Evolutionary conservation across 345 rosid species (phyloP), one percentile per base, ranked within the genome.

Genomic region (Eucalyptus tenuipes): DNA sequence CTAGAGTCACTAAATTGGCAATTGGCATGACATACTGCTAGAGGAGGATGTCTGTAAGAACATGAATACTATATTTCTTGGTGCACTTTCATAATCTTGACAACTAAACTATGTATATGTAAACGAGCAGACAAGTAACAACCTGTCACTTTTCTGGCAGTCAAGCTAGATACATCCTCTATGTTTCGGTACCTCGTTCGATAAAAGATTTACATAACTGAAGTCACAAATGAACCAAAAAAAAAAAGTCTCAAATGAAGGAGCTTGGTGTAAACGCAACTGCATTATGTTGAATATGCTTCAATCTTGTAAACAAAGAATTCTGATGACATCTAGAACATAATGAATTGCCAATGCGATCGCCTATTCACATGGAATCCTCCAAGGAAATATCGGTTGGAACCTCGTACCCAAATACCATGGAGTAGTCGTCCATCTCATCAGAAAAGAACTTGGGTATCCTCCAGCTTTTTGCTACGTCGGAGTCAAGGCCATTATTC

Each of bases 371-470:
- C 29, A 75, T 0, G 5, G 84, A 75, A 40, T 91, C 93, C 87
- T 92, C 96, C 85, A 94, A 91, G 53, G 91, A 92, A 90, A 92
- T 89, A 87, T 94, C 94, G 3, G 91, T 89, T 20, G 98, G 96
- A 89, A 96, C 90, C 20, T 97, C 93, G 85, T 94, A 93, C 88
- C 96, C 98, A 29, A 94, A 97, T 91, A 92, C 91, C 96, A 94
- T 92, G 84, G 98, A 95, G 89, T 92, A 94, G 90, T 95, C 99
- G 92, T 97, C 97, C 89, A 96, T 86, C 55, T 93, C 95, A 89
- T 95, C 94, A 22, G 94, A 91, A 15, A 93, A 89, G 85, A 93
- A 93, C 91, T 92, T 94, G 29, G 96, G 98, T 91, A 94, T 92
- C 82, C 96, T 95, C 98, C 97, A 95, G 90, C 93, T 94, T 89